phyloP scores from a whole-genome alignment of 2,329 filamentous ascomycete genomes.

The Cadophora gregata region DNA sequence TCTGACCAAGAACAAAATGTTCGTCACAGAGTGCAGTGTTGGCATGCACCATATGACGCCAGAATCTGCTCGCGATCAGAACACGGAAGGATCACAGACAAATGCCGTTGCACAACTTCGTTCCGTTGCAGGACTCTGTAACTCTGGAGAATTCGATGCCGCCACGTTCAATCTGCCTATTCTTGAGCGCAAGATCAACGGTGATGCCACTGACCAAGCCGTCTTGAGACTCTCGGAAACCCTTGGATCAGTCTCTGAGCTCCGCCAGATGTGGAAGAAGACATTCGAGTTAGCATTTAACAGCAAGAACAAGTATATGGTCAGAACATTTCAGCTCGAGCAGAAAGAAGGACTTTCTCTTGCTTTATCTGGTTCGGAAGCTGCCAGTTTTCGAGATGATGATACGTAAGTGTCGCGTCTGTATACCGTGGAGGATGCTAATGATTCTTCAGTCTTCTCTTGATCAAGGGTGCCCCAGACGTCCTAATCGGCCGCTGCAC shows the following conservation, averaged over 20 bases:
- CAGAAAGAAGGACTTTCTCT: constrained; percentile 47
- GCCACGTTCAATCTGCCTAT: constrained; percentile 64
- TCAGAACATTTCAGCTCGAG: constrained; percentile 61
- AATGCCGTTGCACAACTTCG: constrained; percentile 63
- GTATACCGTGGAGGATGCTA: constrained; percentile 19
- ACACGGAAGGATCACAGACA: constrained; percentile 37
- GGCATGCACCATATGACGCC: constrained; percentile 53
- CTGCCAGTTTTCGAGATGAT: constrained; percentile 34
- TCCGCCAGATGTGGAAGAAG: constrained; percentile 67
- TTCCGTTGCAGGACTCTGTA: constrained; percentile 70
- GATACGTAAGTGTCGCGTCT: constrained; percentile 37
- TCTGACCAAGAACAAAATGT: constrained; percentile 74
- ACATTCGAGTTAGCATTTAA: constrained; percentile 77
- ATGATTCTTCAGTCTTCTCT: constrained; percentile 54
- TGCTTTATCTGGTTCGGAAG: constrained; percentile 48
- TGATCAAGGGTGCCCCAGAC: constrained; percentile 82
- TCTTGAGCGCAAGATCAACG: constrained; percentile 67
- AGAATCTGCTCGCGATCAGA: constrained; percentile 56
- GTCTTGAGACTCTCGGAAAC: constrained; percentile 74
- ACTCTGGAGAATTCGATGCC: constrained; percentile 76
- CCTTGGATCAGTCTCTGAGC: constrained; percentile 63
- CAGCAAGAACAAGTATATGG: constrained; percentile 85
- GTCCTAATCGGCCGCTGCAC: constrained; percentile 70
- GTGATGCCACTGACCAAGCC: constrained; percentile 79
- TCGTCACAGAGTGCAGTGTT: constrained; percentile 71